These are phyloP conservation scores for Nicotiana sylvestris DNA, from an alignment of 257 asterid genomes.

Conservation along the genomic window DNA sequence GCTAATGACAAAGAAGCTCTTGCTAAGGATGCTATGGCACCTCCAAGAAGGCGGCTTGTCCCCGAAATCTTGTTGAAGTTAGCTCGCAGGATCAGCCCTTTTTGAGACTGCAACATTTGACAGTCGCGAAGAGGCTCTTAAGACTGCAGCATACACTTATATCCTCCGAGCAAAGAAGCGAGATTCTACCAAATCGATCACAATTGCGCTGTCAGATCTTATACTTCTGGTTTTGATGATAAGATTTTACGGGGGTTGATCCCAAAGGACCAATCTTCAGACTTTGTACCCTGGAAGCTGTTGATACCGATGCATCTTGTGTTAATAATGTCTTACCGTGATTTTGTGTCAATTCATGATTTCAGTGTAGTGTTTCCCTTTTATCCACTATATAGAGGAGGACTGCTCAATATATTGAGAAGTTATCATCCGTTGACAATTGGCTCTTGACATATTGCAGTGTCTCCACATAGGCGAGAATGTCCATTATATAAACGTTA, in stretches of 20 bases:
- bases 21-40: constrained; percentile 61
- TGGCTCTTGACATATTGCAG: not conserved
- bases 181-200: not conserved
- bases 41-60: constrained; percentile 70
- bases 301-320: not conserved
- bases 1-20: constrained; percentile 69
- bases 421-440: not conserved
- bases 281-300: not conserved
- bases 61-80: constrained; percentile 69
- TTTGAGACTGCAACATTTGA: constrained; percentile 24
- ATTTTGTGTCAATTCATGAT: not conserved
- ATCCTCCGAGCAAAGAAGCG: not conserved
- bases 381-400: not conserved
- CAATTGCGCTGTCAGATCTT: not conserved
- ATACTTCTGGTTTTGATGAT: not conserved
- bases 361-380: no score
- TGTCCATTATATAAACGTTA: not conserved
- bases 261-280: not conserved
- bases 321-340: not conserved
- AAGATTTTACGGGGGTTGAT: not conserved
- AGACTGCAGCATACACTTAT: not conserved
- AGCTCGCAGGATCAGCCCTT: constrained; percentile 77
- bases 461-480: not conserved
- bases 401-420: not conserved
- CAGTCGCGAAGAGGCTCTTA: no score